These are phyloP conservation scores for Suhomyces wounanorum DNA, from an alignment of 1,139 yeast species.

Conservation along the genomic window DNA sequence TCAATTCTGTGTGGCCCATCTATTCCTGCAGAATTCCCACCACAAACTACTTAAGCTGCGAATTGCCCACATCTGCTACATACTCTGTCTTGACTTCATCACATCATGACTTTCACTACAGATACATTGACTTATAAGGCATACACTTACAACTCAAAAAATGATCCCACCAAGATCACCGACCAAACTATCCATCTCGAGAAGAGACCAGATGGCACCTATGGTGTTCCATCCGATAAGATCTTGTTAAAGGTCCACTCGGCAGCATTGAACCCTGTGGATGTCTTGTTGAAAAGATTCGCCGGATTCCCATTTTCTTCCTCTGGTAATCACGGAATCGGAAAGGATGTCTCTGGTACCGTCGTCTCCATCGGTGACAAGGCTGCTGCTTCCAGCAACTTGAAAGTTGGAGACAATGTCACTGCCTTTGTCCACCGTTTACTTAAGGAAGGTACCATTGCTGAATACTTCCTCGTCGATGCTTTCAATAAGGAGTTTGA, in stretches of 20 bases:
- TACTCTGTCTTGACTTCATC: neutral
- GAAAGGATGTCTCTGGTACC: constrained; percentile 70
- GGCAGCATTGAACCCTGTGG: constrained; percentile 71
- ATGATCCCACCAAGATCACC: constrained; percentile 16
- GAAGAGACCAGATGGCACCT: constrained; percentile 34
- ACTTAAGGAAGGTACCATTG: constrained; percentile 52
- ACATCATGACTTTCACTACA: constrained; percentile 21
- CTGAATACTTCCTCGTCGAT: constrained; percentile 44
- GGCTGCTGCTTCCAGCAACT: constrained; percentile 29
- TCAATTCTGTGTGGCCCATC: neutral
- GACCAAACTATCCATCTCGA: constrained; percentile 23
- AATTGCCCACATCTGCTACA: neutral
- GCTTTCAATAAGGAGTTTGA: constrained; percentile 43
- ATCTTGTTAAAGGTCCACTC: constrained; percentile 60
- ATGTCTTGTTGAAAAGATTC: constrained; percentile 47
- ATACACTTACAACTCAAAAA: constrained; percentile 18
- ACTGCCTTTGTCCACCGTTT: constrained; percentile 56
- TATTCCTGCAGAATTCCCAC: neutral
- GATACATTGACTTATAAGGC: constrained; percentile 22
- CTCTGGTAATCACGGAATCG: constrained; percentile 53
- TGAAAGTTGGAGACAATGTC: constrained; percentile 63
- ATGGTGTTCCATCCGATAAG: constrained; percentile 41
- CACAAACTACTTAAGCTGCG: neutral
- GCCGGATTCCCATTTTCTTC: constrained; percentile 24
- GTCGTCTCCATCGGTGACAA: constrained; percentile 59